Evolutionary conservation across 164 flowering plant genomes (phyloP).

Genomic region (Magnolia kwangsiensis): DNA sequence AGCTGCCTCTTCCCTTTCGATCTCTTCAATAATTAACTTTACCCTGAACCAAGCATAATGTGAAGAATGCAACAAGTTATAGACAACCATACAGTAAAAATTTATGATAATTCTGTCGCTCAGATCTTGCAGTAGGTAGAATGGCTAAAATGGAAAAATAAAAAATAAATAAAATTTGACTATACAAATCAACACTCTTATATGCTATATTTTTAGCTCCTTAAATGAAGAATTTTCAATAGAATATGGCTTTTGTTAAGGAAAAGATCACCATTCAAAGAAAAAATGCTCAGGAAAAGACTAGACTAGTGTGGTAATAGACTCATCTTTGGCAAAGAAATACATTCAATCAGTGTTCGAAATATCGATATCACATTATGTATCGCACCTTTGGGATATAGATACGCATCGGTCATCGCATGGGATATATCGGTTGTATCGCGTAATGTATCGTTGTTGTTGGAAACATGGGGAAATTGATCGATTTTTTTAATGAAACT

Average conservation of each 20-base stretch:
- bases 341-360: not conserved
- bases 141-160: not conserved
- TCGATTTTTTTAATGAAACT: no score
- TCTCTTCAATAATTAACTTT: constrained; percentile 82
- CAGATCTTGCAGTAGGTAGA: not conserved
- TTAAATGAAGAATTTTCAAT: not conserved
- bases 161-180: not conserved
- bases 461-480: no score
- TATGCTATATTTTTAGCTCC: not conserved
- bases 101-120: not conserved
- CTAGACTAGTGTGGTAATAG: not conserved
- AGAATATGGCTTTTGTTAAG: not conserved
- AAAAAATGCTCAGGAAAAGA: not conserved
- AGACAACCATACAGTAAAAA: not conserved
- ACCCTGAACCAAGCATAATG: constrained; percentile 43
- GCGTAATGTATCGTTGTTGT: no score
- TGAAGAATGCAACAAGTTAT: not conserved
- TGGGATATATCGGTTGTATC: no score
- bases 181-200: not conserved
- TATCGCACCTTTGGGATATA: no score
- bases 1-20: constrained; percentile 88
- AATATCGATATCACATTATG: no score
- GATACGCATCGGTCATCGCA: no score
- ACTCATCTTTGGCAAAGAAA: not conserved
- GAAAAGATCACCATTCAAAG: not conserved